These are phyloP conservation scores for Cyberlindnera galapagoensis DNA, from an alignment of 805 yeast species.

Conservation along the genomic window DNA sequence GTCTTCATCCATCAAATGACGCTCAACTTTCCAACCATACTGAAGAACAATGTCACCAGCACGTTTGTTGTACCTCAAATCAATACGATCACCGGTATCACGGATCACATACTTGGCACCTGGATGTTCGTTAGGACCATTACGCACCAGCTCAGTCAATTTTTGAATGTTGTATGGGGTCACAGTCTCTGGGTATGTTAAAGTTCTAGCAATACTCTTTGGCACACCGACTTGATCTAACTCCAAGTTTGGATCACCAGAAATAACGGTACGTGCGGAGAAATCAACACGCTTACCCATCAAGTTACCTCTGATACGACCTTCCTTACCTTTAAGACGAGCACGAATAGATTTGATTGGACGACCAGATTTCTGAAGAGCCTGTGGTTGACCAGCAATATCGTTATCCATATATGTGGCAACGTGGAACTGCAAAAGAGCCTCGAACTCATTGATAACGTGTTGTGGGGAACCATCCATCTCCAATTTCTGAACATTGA, in stretches of 20 bases:
- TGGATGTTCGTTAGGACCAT: conserved; percentile 99
- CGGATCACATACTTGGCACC: conserved; percentile 98
- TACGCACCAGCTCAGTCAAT: conserved; percentile 86
- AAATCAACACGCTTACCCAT: conserved; percentile 99
- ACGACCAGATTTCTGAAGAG: conserved; percentile 96
- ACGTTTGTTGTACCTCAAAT: conserved; percentile 91
- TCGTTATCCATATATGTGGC: conserved; percentile 99
- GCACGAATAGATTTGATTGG: conserved; percentile 98
- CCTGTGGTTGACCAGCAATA: conserved; percentile 99
- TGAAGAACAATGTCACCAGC: conserved; percentile 98
- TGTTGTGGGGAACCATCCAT: conserved; percentile 99
- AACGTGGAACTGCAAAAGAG: conserved; percentile 91
- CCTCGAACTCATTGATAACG: conserved; percentile 93
- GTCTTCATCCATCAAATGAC: conserved; percentile 96
- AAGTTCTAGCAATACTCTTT: conserved; percentile 88
- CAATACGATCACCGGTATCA: conserved; percentile 98
- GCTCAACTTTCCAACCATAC: conserved; percentile 98
- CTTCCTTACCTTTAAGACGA: conserved; percentile 99
- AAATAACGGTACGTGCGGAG: conserved; percentile 97
- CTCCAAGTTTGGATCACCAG: conserved; percentile 98
- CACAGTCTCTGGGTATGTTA: conserved; percentile 95
- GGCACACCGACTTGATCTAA: conserved; percentile 99
- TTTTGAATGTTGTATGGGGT: conserved; percentile 96
- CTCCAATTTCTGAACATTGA: conserved; percentile 93
- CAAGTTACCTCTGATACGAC: conserved; percentile 95